Evolutionary conservation across 2,329 filamentous ascomycete species (phyloP).

Genomic region (Rutstroemia sp.): DNA sequence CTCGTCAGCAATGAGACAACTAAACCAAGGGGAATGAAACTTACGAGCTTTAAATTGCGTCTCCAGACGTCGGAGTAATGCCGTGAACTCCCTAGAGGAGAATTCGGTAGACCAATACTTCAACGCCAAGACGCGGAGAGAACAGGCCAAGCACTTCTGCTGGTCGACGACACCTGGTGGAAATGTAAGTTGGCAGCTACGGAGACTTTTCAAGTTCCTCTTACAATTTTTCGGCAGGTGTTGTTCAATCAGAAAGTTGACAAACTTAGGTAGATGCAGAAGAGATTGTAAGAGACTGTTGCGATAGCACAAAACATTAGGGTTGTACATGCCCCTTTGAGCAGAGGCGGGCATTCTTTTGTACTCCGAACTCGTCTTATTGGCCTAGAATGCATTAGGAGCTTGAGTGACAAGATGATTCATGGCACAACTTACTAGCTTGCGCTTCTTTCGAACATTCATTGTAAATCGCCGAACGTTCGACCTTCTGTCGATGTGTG

Average conservation of each 20-base stretch:
- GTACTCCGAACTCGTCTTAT: constrained; percentile 12
- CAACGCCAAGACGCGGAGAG: not conserved
- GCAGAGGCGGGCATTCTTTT: constrained; percentile 16
- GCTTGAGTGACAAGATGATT: not conserved
- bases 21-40: not conserved
- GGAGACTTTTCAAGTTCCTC: not conserved
- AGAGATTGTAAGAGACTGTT: constrained; percentile 29
- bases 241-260: constrained; percentile 25
- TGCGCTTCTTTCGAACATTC: not conserved
- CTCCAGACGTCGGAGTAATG: not conserved
- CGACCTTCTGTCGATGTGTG: not conserved
- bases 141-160: constrained; percentile 13
- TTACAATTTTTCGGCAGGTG: constrained; percentile 21
- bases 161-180: not conserved
- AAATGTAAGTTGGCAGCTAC: not conserved
- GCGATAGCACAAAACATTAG: constrained; percentile 28
- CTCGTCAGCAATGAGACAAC: not conserved
- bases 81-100: not conserved
- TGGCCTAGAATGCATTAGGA: constrained; percentile 12
- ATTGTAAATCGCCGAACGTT: not conserved
- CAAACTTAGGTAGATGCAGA: constrained; percentile 28
- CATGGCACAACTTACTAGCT: not conserved
- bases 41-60: not conserved
- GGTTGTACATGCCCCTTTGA: constrained; percentile 26
- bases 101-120: constrained; percentile 5